Base-by-base conservation (phyloP, 2,329 filamentous ascomycete genomes). In the Xylariaceae sp. region DNA sequence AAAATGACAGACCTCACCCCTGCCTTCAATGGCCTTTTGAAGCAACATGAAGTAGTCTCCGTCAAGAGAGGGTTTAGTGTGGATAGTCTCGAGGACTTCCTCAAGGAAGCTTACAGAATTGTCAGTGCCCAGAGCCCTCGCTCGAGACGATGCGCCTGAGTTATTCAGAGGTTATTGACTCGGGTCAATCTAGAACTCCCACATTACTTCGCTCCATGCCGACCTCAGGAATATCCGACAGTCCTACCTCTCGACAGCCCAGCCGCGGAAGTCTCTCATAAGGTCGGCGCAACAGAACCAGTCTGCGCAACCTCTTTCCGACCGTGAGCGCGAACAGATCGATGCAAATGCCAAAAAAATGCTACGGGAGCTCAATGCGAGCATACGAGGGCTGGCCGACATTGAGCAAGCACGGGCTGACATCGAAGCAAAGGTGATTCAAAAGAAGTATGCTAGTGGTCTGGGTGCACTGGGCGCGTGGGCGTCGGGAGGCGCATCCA, bases 81-180 rank as follows among this genome's bases (percentile, higher is more conserved):
- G 53, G 77, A 82, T 65, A 80, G 75, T 66, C 82, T 94, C 54
- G 90, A 97, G 72, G 88, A 89, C 68, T 99, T 97, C 72, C 79
- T 97, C 39, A 92, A 93, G 71, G 93, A 97, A 76, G 94, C 94
- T 56, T 94, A 96, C 76, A 85, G 88, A 72, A 97, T 97, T 74
- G 92, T 95, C 78, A 70, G 82, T 74, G 10, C 18, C 51, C 35
- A 39, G 37, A 34, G 30, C 54, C 48, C 15, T 13, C 51, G 49
- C 59, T 58, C 4, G 47, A 13, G 42, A 30, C 35, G n/a, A 37
- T n/a, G 39, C 13, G 30, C 9, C 15, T 11, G 17, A 17, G 49
- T 42, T 34, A 47, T 30, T 8, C 45, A 53, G 17, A 45, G n/a
- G 39, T 64, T 62, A 56, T 61, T 65, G 52, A 65, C 63, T 47